phyloP scores from a whole-genome alignment of 345 rosid species.

The Erodium maritimum region DNA sequence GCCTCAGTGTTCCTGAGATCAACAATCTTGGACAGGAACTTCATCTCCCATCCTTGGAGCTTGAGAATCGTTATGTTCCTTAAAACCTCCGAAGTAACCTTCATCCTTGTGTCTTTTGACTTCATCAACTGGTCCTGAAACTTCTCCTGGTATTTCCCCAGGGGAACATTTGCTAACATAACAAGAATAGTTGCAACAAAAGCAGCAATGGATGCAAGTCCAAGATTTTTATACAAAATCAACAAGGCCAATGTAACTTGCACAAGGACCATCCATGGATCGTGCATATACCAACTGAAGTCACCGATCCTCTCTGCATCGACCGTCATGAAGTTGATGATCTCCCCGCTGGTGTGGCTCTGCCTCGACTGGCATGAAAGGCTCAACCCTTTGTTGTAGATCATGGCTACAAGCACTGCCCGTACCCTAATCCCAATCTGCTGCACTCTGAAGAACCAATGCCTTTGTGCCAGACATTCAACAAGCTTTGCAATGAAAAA shows the following conservation, averaged over 20 bases:
- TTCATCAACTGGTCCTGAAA: slow-evolving; percentile 64
- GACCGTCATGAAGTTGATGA: slow-evolving; percentile 57
- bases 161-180: slow-evolving; percentile 45
- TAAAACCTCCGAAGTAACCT: slow-evolving; percentile 48
- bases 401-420: slow-evolving; percentile 35
- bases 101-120: slow-evolving; percentile 59
- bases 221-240: slow-evolving; percentile 50
- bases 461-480: slow-evolving; percentile 45
- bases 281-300: slow-evolving; percentile 49
- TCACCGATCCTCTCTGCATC: slow-evolving; percentile 54
- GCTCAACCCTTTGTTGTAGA: slow-evolving; percentile 51
- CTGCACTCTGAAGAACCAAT: slow-evolving; percentile 45
- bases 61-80: slow-evolving; percentile 71
- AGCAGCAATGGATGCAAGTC: slow-evolving; percentile 46
- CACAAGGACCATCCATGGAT: slow-evolving; percentile 43
- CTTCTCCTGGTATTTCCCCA: slow-evolving; percentile 45
- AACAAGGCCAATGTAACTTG: slow-evolving; percentile 43
- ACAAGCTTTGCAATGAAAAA: slow-evolving; percentile 50
- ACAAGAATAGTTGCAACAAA: slow-evolving; percentile 38
- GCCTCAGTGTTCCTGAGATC: slow-evolving; percentile 35
- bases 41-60: slow-evolving; percentile 77
- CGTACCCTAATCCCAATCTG: slow-evolving; percentile 41
- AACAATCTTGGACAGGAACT: slow-evolving; percentile 49
- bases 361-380: slow-evolving; percentile 46
- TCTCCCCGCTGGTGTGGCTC: slow-evolving; percentile 56